A percentile compares a stretch with the other conserved stretches of the same genome.
Conservation (phyloP, 2,329 filamentous ascomycete genomes). For the Diatrype stigma region DNA sequence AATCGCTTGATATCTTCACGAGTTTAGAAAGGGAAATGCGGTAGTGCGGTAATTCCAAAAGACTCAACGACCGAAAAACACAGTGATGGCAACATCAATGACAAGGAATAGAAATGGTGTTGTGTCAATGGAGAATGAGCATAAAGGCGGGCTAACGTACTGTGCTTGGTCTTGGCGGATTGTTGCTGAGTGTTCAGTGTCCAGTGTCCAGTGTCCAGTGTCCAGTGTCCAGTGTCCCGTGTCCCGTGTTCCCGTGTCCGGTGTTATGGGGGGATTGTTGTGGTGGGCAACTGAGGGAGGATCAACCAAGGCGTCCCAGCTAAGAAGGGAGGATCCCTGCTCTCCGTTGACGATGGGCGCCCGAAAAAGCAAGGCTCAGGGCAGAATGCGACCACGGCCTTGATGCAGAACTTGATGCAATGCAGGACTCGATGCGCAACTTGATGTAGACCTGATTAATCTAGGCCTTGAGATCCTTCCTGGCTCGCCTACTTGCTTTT, state of each 20-base stretch:
- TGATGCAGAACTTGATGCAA: background rate
- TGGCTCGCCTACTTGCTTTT: no score
- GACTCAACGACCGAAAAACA: background rate
- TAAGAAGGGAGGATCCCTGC: slow-evolving; percentile 19
- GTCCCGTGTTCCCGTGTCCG: no score
- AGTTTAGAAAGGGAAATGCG: background rate
- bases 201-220: no score
- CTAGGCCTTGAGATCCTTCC: no score
- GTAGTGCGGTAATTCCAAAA: background rate
- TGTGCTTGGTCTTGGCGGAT: background rate
- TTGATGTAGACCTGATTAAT: no score
- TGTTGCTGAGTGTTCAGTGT: no score
- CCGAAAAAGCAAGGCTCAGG: background rate
- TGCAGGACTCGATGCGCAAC: no score
- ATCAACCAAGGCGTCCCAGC: slow-evolving; percentile 9
- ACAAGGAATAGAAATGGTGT: background rate
- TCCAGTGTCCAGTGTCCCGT: no score
- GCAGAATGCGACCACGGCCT: no score
- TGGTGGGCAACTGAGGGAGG: slow-evolving; percentile 19
- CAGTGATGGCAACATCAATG: no score
- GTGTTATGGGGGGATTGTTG: slow-evolving; percentile 15
- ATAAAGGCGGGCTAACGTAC: background rate
- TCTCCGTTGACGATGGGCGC: background rate
- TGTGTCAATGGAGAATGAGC: background rate
- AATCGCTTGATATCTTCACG: background rate